phyloP scores from a whole-genome alignment of 148 eudicot species.

The Euryodendron excelsum region DNA sequence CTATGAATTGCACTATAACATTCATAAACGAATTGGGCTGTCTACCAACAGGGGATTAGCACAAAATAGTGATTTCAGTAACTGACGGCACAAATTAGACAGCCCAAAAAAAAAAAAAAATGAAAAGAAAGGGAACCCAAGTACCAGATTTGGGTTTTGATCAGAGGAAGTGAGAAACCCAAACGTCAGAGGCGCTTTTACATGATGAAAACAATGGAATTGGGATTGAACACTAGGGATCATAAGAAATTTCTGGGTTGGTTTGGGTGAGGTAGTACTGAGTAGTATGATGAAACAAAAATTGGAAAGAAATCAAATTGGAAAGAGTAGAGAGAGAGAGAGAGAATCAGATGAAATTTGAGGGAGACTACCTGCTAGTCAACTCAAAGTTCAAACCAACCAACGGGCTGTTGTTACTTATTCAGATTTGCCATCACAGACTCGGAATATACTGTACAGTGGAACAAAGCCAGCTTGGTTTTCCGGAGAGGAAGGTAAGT shows the following conservation, averaged over 20 bases:
- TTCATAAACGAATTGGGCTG: not conserved
- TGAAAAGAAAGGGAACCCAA: not conserved
- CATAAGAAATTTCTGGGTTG: not conserved
- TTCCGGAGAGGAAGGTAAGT: not conserved
- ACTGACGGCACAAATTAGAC: not conserved
- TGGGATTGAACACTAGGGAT: not conserved
- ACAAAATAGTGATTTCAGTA: not conserved
- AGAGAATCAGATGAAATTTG: not conserved
- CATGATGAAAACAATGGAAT: not conserved
- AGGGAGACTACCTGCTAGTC: slow-evolving; percentile 1
- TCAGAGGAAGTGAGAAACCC: slow-evolving; percentile 1
- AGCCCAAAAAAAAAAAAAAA: not conserved
- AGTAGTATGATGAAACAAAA: not conserved
- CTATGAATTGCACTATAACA: not conserved
- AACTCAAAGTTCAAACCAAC: slow-evolving; percentile 4
- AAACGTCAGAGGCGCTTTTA: not conserved
- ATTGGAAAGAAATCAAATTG: not conserved
- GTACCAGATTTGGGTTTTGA: slow-evolving; percentile 5
- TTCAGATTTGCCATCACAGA: not conserved
- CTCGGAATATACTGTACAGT: not conserved
- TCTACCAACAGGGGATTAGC: not conserved
- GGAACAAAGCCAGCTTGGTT: not conserved
- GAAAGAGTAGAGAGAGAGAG: not conserved
- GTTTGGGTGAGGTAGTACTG: not conserved
- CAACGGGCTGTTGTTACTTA: not conserved